phyloP scores from a whole-genome alignment of 352 stramenopile species.

The Phytopythium mirpurense region DNA sequence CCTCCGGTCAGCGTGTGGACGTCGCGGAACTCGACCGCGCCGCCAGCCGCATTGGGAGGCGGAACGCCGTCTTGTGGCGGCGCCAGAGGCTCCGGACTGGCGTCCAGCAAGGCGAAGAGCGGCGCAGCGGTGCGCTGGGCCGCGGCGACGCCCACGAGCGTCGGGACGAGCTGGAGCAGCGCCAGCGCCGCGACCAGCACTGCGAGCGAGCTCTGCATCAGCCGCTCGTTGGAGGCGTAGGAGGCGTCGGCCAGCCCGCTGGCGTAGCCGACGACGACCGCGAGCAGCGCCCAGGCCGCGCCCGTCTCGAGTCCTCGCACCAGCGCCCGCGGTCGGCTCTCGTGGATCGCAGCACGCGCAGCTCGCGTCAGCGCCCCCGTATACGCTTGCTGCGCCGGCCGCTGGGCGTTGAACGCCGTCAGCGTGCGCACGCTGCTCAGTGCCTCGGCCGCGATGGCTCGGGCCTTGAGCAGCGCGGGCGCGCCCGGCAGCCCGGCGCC shows the following conservation, averaged over 20 bases:
- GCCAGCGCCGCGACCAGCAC: conserved; percentile 13
- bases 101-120: conserved; percentile 15
- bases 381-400: conserved; percentile 18
- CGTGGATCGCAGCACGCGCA: conserved; percentile 1
- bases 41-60: conserved; percentile 4
- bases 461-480: conserved; percentile 5
- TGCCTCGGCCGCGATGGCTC: conserved; percentile 16
- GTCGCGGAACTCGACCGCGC: conserved; percentile 15
- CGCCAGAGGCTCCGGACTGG: neutral
- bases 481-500: neutral
- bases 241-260: neutral
- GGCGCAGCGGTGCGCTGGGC: conserved; percentile 9
- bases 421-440: conserved; percentile 22
- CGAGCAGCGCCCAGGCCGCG: conserved; percentile 19
- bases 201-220: conserved; percentile 12
- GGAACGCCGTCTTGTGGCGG: neutral
- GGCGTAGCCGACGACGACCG: conserved; percentile 21
- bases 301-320: conserved; percentile 12
- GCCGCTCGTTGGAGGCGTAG: conserved; percentile 8
- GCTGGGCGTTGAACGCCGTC: conserved; percentile 22
- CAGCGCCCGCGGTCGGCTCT: conserved; percentile 11
- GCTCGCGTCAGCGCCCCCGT: conserved; percentile 11
- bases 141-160: conserved; percentile 6
- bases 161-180: conserved; percentile 15
- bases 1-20: conserved; percentile 7